Evolutionary conservation across 2,329 filamentous ascomycete species (phyloP), one percentile per base, ranked within the genome.

Genomic region (Claviceps purpurea): DNA sequence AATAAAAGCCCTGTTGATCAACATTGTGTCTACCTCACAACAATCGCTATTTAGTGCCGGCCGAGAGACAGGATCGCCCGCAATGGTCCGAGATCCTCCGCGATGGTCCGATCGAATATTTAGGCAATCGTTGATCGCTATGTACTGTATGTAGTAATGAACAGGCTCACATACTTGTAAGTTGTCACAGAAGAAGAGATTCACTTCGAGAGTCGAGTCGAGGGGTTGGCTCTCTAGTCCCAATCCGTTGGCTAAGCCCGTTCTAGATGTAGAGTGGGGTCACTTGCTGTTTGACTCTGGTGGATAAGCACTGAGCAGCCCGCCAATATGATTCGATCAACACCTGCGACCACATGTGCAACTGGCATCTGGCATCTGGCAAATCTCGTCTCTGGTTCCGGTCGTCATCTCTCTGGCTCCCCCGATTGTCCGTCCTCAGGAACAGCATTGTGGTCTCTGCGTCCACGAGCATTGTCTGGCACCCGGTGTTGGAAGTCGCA

Each of bases 401-500:
- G 20, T 24, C 41, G 41, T 24, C 41, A 8, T 24, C 41, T 43
- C 10, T 14, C 5, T 43, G 11, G 13, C 20, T 20, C 41, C 41
- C 42, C 37, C 47, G 41, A 52, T 49, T 44, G 20, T 8, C 13
- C 20, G 16, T 46, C 44, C 44, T 24, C 22, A 20, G 26, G 11
- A 46, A 20, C 14, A 7, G 7, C 20, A 18, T 43, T 45, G 40
- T 18, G 40, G 38, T n/a, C n/a, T 24, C 47, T 43, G 20, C 47
- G 30, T 24, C 39, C 43, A 34, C 44, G 41, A 47, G 46, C 40
- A 49, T 48, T 22, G 45, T 18, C 49, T 44, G 34, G 22, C 49
- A 18, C 43, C 40, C 45, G n/a, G 38, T 42, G 34, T 40, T 47
- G 47, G 44, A 42, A 47, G 55, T 58, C 56, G 58, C 52, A 61